Base-by-base conservation (phyloP, 1,139 yeast species). In the Zygosaccharomyces pseudobailii region DNA sequence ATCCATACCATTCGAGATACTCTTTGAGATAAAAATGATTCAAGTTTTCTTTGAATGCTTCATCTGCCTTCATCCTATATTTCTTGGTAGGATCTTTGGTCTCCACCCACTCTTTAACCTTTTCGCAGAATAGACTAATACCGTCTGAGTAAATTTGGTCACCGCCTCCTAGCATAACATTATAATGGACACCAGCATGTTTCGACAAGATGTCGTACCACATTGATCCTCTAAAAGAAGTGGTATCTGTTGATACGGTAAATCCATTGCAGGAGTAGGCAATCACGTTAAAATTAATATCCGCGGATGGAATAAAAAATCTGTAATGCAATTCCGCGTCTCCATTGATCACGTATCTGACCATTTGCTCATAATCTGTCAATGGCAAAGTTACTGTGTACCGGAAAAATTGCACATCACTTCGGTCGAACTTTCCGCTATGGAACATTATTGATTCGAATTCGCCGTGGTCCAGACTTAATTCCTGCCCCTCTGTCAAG, bases 131-230 rank as follows among this genome's bases (percentile, higher is more conserved):
- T 32, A 77, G 59, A 63, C 84, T 86, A 56, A 92, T 80, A 3
- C 89, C 75, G 67, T 92, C 97, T 48, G 90, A 82, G 66, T 92
- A 92, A 45, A 92, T 77, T 69, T 92, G 98, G 66, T 92, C 98
- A 30, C 98, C 98, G 42, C 97, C 97, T 20, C 97, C 97, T 36
- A 90, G 72, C 95, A 90, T 89, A 4, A 88, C 97, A 63, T 92
- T 97, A 69, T 87, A 88, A 42, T 84, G 90, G 35, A 71, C 66
- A 39, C 73, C 67, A 17, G 59, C 48, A 62, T 89, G 96, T 55
- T 80, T 80, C 24, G 76, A 71, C 59, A 90, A 62, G 3, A 90
- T 95, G 62, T 92, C 96, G 43, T 71, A 75, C 97, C 97, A 92
- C 55, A 90, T 70, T 4, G 88, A 82, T 10, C 90, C 87, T 51